Conservation (phyloP, 768 basidiomycete species). For the Naganishia friedmannii region DNA sequence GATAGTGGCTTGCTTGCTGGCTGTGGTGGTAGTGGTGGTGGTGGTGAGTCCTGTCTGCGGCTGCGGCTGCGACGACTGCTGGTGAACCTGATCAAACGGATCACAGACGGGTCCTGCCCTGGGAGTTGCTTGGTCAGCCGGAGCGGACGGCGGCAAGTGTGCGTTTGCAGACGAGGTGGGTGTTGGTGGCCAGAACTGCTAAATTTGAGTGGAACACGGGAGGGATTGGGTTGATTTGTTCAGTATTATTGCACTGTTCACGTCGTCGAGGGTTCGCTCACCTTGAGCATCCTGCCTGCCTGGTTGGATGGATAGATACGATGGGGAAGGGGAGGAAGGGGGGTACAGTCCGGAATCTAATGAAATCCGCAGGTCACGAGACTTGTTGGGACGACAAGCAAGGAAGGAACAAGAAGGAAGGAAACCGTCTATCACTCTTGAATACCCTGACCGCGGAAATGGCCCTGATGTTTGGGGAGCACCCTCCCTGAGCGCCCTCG, state of each 20-base stretch:
- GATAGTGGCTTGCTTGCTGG: background rate
- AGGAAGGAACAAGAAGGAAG: no score
- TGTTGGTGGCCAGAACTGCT: constrained; percentile 35
- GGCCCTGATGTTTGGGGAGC: no score
- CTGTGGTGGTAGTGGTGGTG: constrained; percentile 11
- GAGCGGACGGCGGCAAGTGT: constrained; percentile 42
- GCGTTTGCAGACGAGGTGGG: constrained; percentile 39
- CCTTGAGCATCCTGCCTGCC: constrained; percentile 9
- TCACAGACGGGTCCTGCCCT: constrained; percentile 38
- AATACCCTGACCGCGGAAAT: no score
- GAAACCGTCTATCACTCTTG: no score
- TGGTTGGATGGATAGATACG: background rate
- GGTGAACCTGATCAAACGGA: constrained; percentile 39
- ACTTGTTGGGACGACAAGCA: no score
- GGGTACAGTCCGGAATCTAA: constrained; percentile 23
- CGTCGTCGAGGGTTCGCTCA: no score
- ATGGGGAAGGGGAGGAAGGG: constrained; percentile 34
- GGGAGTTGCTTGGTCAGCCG: constrained; percentile 49
- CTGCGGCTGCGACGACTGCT: background rate
- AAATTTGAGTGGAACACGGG: no score
- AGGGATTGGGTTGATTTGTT: no score
- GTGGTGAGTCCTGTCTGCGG: constrained; percentile 25
- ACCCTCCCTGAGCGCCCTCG: no score
- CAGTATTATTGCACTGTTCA: no score
- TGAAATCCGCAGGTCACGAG: background rate